A percentile compares a stretch with the other conserved stretches of the same genome.
phyloP scores from a whole-genome alignment of 148 eudicot genomes.

The Dysphania ambrosioides region DNA sequence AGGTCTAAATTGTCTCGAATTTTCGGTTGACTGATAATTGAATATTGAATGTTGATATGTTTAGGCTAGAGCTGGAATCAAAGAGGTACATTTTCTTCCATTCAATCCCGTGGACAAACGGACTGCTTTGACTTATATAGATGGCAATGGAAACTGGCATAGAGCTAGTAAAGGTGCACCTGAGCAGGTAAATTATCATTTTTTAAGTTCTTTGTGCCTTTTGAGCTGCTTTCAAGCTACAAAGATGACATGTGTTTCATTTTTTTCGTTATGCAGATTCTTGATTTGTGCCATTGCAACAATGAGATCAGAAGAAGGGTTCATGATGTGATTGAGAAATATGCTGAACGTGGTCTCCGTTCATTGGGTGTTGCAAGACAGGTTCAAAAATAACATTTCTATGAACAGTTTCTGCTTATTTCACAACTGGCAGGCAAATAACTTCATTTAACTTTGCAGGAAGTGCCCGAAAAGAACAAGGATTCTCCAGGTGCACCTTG shows the following conservation, averaged over 20 bases:
- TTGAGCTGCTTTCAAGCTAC: not conserved
- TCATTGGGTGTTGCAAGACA: conserved; percentile 89
- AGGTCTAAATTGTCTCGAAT: not conserved
- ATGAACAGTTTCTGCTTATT: not conserved
- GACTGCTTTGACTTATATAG: conserved; percentile 39
- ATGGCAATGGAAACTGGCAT: conserved; percentile 38
- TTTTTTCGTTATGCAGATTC: conserved; percentile 47
- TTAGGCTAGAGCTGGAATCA: conserved; percentile 48
- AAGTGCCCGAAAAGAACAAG: conserved; percentile 76
- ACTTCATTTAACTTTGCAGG: conserved; percentile 33
- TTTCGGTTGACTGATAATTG: conserved; percentile 10
- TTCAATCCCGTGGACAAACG: conserved; percentile 42
- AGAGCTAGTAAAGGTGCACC: conserved; percentile 48
- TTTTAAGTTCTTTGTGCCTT: not conserved
- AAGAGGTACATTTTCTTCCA: conserved; percentile 40
- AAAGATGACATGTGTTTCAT: not conserved
- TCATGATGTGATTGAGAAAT: conserved; percentile 76
- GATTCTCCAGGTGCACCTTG: conserved; percentile 80
- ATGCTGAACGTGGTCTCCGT: conserved; percentile 89
- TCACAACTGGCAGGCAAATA: not conserved
- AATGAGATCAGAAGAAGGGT: conserved; percentile 78
- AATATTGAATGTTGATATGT: conserved; percentile 10
- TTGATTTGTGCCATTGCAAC: conserved; percentile 73
- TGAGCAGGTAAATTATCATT: conserved; percentile 32
- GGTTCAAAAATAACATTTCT: conserved; percentile 32